Conservation (phyloP, 805 yeast species). For the Jamesozyma spencerorum region DNA sequence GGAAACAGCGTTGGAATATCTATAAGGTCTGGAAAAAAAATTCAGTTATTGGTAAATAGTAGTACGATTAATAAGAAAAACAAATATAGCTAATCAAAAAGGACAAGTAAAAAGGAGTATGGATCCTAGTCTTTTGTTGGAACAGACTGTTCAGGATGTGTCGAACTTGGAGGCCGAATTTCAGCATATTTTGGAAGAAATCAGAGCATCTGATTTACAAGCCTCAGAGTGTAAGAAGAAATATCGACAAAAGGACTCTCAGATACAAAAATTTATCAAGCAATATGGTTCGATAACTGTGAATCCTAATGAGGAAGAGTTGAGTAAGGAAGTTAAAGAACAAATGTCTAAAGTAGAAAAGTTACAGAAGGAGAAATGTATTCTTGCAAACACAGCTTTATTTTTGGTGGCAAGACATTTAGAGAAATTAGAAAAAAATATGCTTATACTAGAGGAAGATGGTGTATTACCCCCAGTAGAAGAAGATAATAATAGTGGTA, state of each 20-base stretch:
- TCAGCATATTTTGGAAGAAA: constrained; percentile 69
- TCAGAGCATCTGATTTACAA: constrained; percentile 57
- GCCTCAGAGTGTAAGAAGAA: constrained; percentile 58
- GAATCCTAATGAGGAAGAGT: constrained; percentile 69
- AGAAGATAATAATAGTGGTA: constrained; percentile 28
- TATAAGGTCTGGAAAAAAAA: background rate
- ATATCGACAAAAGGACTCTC: constrained; percentile 63
- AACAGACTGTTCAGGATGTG: constrained; percentile 61
- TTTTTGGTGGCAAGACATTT: constrained; percentile 70
- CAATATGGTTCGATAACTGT: constrained; percentile 73
- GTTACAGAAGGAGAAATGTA: constrained; percentile 69
- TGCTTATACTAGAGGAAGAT: constrained; percentile 65
- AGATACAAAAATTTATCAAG: constrained; percentile 71
- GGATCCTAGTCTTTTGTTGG: constrained; percentile 86
- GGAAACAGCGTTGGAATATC: background rate
- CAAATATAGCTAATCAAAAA: background rate
- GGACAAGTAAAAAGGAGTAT: constrained; percentile 28
- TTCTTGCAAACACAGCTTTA: constrained; percentile 75
- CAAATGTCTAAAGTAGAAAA: constrained; percentile 51
- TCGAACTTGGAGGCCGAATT: constrained; percentile 85
- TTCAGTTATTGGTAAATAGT: constrained; percentile 7
- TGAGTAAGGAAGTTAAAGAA: constrained; percentile 56
- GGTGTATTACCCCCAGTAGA: constrained; percentile 62
- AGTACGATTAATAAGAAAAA: no score
- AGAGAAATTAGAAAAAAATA: constrained; percentile 61